Conservation (phyloP, 257 asterid genomes). For the Cynanchum wilfordii region DNA sequence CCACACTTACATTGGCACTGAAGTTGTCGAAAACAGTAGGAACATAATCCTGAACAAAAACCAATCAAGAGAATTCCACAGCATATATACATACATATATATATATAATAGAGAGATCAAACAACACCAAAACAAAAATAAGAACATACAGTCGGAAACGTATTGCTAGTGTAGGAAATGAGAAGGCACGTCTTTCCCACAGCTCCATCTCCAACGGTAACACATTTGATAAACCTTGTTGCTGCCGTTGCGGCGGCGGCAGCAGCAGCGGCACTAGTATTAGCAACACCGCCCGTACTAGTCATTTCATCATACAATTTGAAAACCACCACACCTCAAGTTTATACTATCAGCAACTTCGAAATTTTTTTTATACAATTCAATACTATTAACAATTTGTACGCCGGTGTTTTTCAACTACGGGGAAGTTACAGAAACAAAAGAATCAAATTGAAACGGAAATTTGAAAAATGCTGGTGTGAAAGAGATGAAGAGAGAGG, state of each 20-base stretch:
- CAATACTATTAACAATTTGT: not conserved
- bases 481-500: slow-evolving; percentile 3
- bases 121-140: not conserved
- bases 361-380: not conserved
- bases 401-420: not conserved
- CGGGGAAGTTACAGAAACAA: not conserved
- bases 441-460: not conserved
- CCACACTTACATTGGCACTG: slow-evolving; percentile 38
- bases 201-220: slow-evolving; percentile 44
- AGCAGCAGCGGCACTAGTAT: slow-evolving; percentile 3
- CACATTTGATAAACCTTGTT: slow-evolving; percentile 39
- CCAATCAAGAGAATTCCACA: not conserved
- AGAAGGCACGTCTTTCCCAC: slow-evolving; percentile 43
- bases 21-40: slow-evolving; percentile 43
- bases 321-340: not conserved
- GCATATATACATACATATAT: no score
- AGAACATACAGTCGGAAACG: slow-evolving; percentile 29
- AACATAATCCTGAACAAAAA: slow-evolving; percentile 31
- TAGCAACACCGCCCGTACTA: slow-evolving; percentile 14
- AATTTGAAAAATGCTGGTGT: not conserved
- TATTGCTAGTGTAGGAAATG: slow-evolving; percentile 40
- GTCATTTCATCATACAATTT: slow-evolving; percentile 11
- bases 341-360: not conserved
- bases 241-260: slow-evolving; percentile 7
- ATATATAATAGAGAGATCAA: no score